Evolutionary conservation across 164 flowering plant genomes (phyloP).

Genomic region (Tetracentron sinense): DNA sequence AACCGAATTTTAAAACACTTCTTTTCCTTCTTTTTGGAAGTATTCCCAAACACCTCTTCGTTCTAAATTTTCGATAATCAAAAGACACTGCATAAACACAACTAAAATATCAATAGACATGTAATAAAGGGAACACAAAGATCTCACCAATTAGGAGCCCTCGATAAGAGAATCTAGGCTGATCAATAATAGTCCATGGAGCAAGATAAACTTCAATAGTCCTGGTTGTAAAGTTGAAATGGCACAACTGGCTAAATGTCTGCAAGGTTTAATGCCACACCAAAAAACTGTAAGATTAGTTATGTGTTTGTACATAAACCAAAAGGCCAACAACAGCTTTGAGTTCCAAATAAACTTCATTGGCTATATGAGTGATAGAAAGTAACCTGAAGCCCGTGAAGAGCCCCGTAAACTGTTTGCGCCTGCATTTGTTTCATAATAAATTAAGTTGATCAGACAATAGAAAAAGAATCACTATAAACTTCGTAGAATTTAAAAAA

Average conservation of each 20-base stretch:
- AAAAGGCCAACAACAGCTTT: not conserved
- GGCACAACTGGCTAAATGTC: slow-evolving; percentile 87
- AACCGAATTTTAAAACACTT: too few species aligned
- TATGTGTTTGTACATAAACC: too few species aligned
- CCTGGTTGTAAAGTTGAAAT: slow-evolving; percentile 48
- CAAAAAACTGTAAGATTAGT: not conserved
- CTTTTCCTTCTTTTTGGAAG: too few species aligned
- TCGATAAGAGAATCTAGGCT: slow-evolving; percentile 75
- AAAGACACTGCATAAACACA: not conserved
- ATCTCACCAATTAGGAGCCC: slow-evolving; percentile 83
- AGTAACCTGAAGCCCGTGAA: slow-evolving; percentile 81
- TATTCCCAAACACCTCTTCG: too few species aligned
- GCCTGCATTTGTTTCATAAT: slow-evolving; percentile 50
- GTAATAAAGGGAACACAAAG: not conserved
- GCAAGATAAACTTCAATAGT: slow-evolving; percentile 46
- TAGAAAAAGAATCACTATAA: not conserved
- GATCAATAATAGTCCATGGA: slow-evolving; percentile 69
- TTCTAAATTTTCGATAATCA: not conserved
- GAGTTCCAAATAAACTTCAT: not conserved
- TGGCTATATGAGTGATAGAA: not conserved
- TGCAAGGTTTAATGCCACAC: slow-evolving; percentile 26
- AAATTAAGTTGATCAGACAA: slow-evolving; percentile 3
- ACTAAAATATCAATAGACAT: not conserved
- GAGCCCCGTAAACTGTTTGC: slow-evolving; percentile 80
- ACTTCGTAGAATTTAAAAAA: not conserved